Percentiles rank a stretch among this genome's conserved stretches.
phyloP scores from a whole-genome alignment of 257 asterid species.

The Ehretia macrophylla region DNA sequence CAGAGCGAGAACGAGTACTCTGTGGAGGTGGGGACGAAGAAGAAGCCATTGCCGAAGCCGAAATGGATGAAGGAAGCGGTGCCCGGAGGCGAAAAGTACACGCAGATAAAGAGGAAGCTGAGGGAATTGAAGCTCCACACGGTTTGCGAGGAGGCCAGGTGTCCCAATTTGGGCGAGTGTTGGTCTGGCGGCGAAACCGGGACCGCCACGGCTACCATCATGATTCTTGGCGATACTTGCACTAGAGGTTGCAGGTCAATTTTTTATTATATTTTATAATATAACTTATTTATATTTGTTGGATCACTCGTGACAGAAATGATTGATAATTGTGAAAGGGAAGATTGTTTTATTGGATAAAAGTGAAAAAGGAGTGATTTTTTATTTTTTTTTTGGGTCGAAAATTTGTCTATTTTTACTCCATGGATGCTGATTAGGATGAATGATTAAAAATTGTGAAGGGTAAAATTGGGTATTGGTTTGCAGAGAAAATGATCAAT shows the following conservation, averaged over 20 bases:
- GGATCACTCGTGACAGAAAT: too few relatives aligned
- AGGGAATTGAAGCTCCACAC: conserved; percentile 92
- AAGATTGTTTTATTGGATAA: too few relatives aligned
- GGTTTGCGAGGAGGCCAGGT: conserved; percentile 97
- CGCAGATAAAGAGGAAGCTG: conserved; percentile 75
- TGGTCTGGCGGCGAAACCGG: conserved; percentile 99
- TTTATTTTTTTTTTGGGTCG: too few relatives aligned
- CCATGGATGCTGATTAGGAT: too few relatives aligned
- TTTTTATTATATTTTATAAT: too few relatives aligned
- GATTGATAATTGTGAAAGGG: too few relatives aligned
- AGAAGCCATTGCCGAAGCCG: conserved; percentile 96
- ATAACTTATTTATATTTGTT: too few relatives aligned
- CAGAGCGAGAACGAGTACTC: conserved; percentile 69
- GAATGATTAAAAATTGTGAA: too few relatives aligned
- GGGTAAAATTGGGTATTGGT: too few relatives aligned
- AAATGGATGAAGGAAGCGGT: conserved; percentile 96
- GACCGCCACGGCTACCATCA: conserved; percentile 95
- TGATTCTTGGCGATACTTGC: conserved; percentile 97
- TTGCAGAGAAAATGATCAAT: too few relatives aligned
- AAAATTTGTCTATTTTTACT: too few relatives aligned
- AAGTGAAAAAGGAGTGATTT: too few relatives aligned
- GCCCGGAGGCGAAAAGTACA: conserved; percentile 97
- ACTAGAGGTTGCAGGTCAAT: conserved; percentile 97
- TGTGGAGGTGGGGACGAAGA: conserved; percentile 93
- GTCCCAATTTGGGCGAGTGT: conserved; percentile 98